A percentile compares a stretch with the other conserved stretches of the same genome.
These are phyloP conservation scores for Rosa persica DNA, from an alignment of 306 rosid species.

Conservation along the genomic window DNA sequence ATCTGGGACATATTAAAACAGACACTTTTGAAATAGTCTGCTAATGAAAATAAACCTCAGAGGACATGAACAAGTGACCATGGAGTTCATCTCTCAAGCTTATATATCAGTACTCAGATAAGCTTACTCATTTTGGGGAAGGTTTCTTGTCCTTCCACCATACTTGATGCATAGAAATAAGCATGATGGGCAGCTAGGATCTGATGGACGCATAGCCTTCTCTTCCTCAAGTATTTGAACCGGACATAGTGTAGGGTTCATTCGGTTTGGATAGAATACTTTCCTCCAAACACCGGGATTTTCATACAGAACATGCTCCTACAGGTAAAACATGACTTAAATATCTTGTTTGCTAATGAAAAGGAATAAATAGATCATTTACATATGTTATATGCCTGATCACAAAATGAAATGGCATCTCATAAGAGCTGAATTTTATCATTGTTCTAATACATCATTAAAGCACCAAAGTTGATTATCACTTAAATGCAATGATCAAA, in stretches of 20 bases:
- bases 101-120: not conserved
- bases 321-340: not conserved
- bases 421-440: not conserved
- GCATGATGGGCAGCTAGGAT: constrained; percentile 72
- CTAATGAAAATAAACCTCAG: not conserved
- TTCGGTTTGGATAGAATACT: constrained; percentile 57
- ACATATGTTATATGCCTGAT: not conserved
- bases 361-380: not conserved
- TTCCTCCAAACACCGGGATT: constrained; percentile 74
- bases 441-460: not conserved
- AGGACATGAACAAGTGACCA: constrained; percentile 7
- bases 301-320: constrained; percentile 82
- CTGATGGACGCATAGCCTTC: constrained; percentile 79
- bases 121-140: constrained; percentile 90
- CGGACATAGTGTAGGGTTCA: constrained; percentile 64
- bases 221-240: constrained; percentile 80
- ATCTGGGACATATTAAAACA: constrained; percentile 35
- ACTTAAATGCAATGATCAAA: not conserved
- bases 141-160: constrained; percentile 93
- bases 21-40: not conserved
- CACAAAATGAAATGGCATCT: not conserved
- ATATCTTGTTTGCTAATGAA: constrained; percentile 3
- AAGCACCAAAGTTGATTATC: not conserved
- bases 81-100: not conserved
- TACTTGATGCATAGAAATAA: constrained; percentile 90